Percentiles rank a stretch among this genome's conserved stretches.
Conservation (phyloP, 1,139 yeast genomes). For the Yamadazyma triangularis region DNA sequence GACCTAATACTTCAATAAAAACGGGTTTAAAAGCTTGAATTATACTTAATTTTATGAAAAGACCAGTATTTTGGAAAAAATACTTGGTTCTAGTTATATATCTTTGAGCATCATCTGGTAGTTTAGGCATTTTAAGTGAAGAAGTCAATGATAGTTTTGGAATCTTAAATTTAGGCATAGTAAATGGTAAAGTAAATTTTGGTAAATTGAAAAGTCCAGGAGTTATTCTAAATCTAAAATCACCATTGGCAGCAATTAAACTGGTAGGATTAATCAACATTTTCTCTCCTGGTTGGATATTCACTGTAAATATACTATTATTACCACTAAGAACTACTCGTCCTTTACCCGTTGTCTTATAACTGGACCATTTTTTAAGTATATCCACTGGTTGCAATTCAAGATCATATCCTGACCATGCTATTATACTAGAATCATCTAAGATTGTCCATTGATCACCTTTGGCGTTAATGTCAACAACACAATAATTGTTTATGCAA, state of each 20-base stretch:
- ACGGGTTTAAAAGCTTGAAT: conserved; percentile 17
- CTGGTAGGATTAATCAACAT: conserved; percentile 30
- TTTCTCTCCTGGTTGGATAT: conserved; percentile 26
- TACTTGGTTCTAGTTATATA: conserved; percentile 3
- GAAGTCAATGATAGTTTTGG: too few relatives aligned
- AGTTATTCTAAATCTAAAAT: conserved; percentile 2
- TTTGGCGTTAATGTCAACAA: conserved; percentile 17
- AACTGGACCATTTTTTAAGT: conserved; percentile 17
- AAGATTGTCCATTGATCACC: conserved; percentile 32
- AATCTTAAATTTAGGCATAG: neutral
- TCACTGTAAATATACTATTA: conserved; percentile 29
- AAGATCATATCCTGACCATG: conserved; percentile 43
- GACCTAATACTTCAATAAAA: conserved; percentile 21
- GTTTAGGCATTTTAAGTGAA: conserved; percentile 2
- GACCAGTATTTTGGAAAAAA: conserved; percentile 5
- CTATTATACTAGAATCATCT: conserved; percentile 29
- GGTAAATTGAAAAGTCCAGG: conserved; percentile 3
- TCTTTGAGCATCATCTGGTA: conserved; percentile 1
- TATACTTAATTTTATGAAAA: conserved; percentile 11
- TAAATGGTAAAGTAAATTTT: conserved; percentile 3
- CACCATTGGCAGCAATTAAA: conserved; percentile 27
- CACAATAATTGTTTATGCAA: conserved; percentile 17
- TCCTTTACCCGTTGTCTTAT: conserved; percentile 32
- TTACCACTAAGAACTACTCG: conserved; percentile 31
- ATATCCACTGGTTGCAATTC: conserved; percentile 15